A percentile compares a stretch with the other conserved stretches of the same genome.
phyloP scores from a whole-genome alignment of 768 basidiomycete genomes.

The Leucogyrophana mollusca region DNA sequence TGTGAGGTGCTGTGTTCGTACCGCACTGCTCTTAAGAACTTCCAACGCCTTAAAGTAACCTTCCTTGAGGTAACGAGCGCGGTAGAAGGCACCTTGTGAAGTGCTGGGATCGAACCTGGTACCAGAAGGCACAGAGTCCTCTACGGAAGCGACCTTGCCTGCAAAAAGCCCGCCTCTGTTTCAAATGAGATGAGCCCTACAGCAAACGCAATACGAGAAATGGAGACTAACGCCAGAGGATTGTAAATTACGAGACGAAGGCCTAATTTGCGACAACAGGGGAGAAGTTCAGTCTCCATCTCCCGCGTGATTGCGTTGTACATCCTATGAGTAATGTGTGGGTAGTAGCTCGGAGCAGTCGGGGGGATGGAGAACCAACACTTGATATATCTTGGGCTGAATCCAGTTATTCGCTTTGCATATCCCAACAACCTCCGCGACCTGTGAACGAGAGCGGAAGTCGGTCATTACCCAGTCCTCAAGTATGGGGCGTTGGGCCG shows the following conservation, averaged over 20 bases:
- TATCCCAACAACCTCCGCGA: constrained; percentile 33
- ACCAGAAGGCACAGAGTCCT: constrained; percentile 18
- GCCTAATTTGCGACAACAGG: constrained; percentile 31
- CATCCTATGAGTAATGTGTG: constrained; percentile 16
- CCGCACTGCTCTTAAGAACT: constrained; percentile 28
- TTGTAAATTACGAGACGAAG: constrained; percentile 30
- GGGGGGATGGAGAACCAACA: constrained; percentile 11
- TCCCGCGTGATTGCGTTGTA: constrained; percentile 34
- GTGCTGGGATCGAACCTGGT: constrained; percentile 28
- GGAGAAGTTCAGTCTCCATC: constrained; percentile 33
- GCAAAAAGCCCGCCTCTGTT: constrained; percentile 35
- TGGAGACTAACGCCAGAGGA: constrained; percentile 25
- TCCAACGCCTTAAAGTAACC: constrained; percentile 30
- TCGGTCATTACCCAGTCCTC: not conserved
- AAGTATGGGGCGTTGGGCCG: not conserved
- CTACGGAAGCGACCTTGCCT: constrained; percentile 25
- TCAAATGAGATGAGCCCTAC: not conserved
- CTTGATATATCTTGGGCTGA: constrained; percentile 33
- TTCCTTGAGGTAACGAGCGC: constrained; percentile 29
- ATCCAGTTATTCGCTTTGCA: constrained; percentile 33
- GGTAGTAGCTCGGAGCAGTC: not conserved
- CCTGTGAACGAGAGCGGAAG: constrained; percentile 10
- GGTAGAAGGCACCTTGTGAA: constrained; percentile 31
- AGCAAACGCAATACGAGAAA: constrained; percentile 17
- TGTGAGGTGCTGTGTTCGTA: too few relatives aligned